Evolutionary conservation across 169 alveolate genomes (phyloP), one percentile per base, ranked within the genome.

Genomic region (Toxoplasma gondii): DNA sequence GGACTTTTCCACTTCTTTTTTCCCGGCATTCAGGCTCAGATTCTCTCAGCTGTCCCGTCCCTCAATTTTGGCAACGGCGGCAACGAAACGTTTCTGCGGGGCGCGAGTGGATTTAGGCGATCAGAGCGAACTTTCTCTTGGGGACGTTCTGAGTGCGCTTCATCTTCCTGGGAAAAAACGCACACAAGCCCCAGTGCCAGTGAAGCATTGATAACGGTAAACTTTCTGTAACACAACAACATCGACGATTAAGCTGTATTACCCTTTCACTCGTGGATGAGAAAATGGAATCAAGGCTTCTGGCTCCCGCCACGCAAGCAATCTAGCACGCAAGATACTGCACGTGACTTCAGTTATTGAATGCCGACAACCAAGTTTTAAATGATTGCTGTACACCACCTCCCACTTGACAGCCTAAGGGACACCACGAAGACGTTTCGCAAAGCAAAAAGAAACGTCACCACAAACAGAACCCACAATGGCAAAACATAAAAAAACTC

Each of bases 81-180:
- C 5, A 64, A 64, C 74, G 74, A 64, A 64, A 19, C 74, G n/a
- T 1, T 4, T 64, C 74, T 64, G 74, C 74, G n/a, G n/a, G 74
- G 74, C 74, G 74, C 4, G n/a, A 64, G 74, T 1, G n/a, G 34
- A 64, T 5, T 64, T 81, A 92, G n/a, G 94, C 94, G 41, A 82
- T 22, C 84, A 92, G 86, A 7, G 94, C 94, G 91, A 78, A 92
- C 86, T 92, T 92, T 43, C 94, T 49, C 91, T 70, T 81, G 49
- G 94, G 94, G 83, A 92, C 94, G 38, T 92, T 92, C 91, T 92
- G 94, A 17, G 80, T 70, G 10, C 70, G 39, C 94, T 92, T 92
- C 41, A 88, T 92, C 38, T 64, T 45, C 87, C 94, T 92, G 94
- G 9, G 29, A 36, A 36, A 36, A 38, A n/a, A 39, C 22, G 0